phyloP scores from a whole-genome alignment of 371 early-diverging fungal genomes.

The Rhizopus delemar region DNA sequence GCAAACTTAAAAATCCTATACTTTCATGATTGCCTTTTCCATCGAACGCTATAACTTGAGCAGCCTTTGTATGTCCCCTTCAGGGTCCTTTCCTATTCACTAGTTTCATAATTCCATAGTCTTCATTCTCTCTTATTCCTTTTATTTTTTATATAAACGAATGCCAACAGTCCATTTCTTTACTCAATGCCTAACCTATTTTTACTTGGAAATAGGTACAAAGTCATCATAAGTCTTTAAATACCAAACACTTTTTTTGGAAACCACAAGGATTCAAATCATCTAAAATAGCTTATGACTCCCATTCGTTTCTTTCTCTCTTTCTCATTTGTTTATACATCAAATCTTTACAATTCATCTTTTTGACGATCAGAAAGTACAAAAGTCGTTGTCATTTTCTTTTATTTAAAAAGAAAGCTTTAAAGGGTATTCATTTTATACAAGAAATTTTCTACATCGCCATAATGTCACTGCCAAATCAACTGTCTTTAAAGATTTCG shows the following conservation, averaged over 20 bases:
- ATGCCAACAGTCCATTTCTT: slow-evolving; percentile 93
- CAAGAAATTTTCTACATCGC: slow-evolving; percentile 15
- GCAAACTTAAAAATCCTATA: slow-evolving; percentile 9
- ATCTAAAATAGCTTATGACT: no score
- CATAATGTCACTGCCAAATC: slow-evolving; percentile 20
- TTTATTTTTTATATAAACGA: slow-evolving; percentile 82
- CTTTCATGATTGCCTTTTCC: slow-evolving; percentile 72
- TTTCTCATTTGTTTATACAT: neutral
- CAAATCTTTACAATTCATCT: neutral
- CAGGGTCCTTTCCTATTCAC: slow-evolving; percentile 82
- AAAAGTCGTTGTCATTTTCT: no score
- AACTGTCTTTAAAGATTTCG: slow-evolving; percentile 13
- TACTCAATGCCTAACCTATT: slow-evolving; percentile 78
- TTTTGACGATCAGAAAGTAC: no score
- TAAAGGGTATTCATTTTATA: no score
- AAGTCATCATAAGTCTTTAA: slow-evolving; percentile 72
- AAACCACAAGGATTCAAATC: no score
- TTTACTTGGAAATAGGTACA: slow-evolving; percentile 68
- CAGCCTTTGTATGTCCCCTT: slow-evolving; percentile 92
- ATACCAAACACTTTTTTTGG: slow-evolving; percentile 53
- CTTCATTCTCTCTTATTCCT: slow-evolving; percentile 13
- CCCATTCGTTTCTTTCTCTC: neutral
- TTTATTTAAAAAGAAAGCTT: no score
- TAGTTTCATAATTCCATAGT: slow-evolving; percentile 89
- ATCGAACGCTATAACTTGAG: slow-evolving; percentile 79